Base-by-base conservation (phyloP, 139 green algal genomes). In the Chlorella ohadii region DNA sequence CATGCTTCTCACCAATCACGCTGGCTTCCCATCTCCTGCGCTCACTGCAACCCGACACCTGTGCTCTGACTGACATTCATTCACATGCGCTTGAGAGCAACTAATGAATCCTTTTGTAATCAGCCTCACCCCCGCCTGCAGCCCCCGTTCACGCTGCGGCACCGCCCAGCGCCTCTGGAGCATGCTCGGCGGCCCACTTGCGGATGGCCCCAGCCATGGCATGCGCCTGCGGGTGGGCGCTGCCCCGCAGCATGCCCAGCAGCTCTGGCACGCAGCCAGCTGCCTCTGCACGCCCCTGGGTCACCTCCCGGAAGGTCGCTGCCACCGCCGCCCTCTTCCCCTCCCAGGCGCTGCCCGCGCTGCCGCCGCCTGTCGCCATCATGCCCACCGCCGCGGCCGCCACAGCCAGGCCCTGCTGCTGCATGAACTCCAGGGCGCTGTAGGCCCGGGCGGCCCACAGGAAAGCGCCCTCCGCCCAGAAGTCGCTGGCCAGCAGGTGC, bases 401-500 rank as follows among this genome's bases (percentile, higher is more conserved):
- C 31, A 44, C n/a, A 31, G 65, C 65, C 15, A n/a, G 28, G n/a
- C 63, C 63, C 65, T 72, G 65, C 33, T 23, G 65, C 65, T 72
- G 68, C 68, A 56, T 25, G 39, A 31, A 17, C 88, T 97, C 94
- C 27, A 98, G 87, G 66, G 95, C 92, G 82, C 98, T 88, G 91
- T 95, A 96, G 9, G 92, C 93, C 75, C 94, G 93, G 19, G 91
- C 89, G 20, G 92, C 87, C 85, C 92, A 94, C 77, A 92, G 88
- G 85, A 97, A 98, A 11, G 88, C 70, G n/a, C 94, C 95, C 78
- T 93, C 94, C 67, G 85, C 86, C 89, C 96, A 98, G 85, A 89
- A 95, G 82, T 98, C 95, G 39, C 95, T 92, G 22, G 91, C 93
- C 81, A 97, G 94, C 38, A 96, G 91, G 85, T 95, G 92, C 59